Conservation (phyloP, 257 asterid species). For the Cruciata laevipes region DNA sequence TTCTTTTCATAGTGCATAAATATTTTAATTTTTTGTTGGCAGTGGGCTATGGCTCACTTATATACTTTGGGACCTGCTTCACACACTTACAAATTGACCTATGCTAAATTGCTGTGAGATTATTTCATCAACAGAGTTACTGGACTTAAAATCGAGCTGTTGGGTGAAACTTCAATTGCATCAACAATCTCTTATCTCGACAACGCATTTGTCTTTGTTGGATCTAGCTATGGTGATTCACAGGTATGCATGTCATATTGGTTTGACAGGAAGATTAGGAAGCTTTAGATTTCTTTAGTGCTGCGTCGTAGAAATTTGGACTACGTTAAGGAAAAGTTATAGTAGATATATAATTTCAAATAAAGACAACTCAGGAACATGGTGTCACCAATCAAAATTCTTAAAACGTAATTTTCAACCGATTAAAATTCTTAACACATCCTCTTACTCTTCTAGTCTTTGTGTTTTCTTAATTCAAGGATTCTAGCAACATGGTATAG, state of each 20-base stretch:
- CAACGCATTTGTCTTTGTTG: conserved; percentile 76
- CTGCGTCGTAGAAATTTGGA: no score
- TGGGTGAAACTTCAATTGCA: conserved; percentile 87
- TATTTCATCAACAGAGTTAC: conserved; percentile 44
- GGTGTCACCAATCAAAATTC: no score
- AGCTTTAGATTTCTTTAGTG: no score
- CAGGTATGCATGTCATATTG: conserved; percentile 39
- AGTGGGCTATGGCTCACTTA: neutral
- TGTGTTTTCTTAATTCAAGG: no score
- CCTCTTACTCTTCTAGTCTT: no score
- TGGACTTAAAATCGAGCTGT: conserved; percentile 81
- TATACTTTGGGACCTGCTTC: neutral
- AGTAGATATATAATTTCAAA: no score
- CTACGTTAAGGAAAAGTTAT: neutral
- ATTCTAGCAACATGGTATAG: no score
- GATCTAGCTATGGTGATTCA: conserved; percentile 94
- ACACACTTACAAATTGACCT: neutral
- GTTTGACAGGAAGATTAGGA: no score
- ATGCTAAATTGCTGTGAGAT: neutral
- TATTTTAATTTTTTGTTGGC: neutral
- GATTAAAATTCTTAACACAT: no score
- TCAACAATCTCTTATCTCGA: conserved; percentile 88
- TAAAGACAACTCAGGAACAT: no score
- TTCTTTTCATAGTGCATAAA: conserved; percentile 8
- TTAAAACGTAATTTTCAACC: no score